These are phyloP conservation scores for Blastobotrys chiropterorum DNA, from an alignment of 805 yeast genomes.

Conservation along the genomic window DNA sequence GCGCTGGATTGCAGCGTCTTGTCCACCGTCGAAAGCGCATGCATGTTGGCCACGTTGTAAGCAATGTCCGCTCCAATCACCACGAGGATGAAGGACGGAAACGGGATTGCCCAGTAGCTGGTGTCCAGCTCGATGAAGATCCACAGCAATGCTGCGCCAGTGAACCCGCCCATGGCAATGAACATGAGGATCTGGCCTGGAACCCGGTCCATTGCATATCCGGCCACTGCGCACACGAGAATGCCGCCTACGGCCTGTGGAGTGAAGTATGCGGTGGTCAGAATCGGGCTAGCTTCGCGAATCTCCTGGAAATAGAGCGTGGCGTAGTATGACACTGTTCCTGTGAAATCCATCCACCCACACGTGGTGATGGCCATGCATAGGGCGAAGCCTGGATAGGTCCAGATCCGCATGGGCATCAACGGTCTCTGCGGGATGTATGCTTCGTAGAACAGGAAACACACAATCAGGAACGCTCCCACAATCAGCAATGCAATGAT, in stretches of 20 bases:
- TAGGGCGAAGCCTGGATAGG: conserved; percentile 34
- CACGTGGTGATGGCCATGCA: conserved; percentile 35
- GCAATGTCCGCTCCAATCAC: conserved; percentile 45
- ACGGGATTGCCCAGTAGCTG: conserved; percentile 41
- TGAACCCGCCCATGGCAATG: conserved; percentile 33
- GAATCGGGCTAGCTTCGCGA: conserved; percentile 34
- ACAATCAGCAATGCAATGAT: conserved; percentile 40
- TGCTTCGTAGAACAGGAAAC: conserved; percentile 35
- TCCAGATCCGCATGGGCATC: conserved; percentile 43
- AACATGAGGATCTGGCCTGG: conserved; percentile 37
- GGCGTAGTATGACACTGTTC: conserved; percentile 36
- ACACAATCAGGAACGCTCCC: conserved; percentile 32
- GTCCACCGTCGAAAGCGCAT: conserved; percentile 38
- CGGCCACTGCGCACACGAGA: conserved; percentile 41
- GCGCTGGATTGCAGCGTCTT: conserved; percentile 39
- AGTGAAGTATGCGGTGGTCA: conserved; percentile 39
- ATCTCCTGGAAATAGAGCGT: conserved; percentile 40
- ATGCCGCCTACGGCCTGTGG: conserved; percentile 41
- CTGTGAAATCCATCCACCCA: conserved; percentile 41
- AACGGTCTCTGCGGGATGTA: conserved; percentile 39
- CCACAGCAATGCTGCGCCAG: conserved; percentile 38
- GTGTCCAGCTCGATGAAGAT: conserved; percentile 33
- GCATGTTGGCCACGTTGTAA: conserved; percentile 41
- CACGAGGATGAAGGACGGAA: conserved; percentile 36
- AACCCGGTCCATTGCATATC: conserved; percentile 39